Evolutionary conservation across 495 filamentous ascomycete species (phyloP).

Genomic region (Penicillium daleae): DNA sequence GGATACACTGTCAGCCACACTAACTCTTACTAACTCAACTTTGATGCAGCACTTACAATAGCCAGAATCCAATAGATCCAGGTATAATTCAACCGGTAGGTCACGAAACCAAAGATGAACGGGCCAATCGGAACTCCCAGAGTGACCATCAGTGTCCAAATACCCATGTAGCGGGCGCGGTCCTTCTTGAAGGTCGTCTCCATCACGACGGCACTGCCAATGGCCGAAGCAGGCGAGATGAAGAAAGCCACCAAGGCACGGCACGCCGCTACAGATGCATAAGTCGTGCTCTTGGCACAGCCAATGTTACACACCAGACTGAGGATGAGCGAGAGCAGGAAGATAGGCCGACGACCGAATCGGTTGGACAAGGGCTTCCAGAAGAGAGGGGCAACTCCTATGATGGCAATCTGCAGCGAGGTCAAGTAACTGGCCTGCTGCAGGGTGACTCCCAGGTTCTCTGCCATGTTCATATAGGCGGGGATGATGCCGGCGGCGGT

Average conservation of each 20-base stretch:
- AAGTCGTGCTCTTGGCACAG: slow-evolving; percentile 47
- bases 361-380: slow-evolving; percentile 62
- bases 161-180: slow-evolving; percentile 54
- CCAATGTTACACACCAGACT: slow-evolving; percentile 51
- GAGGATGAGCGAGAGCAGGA: slow-evolving; percentile 51
- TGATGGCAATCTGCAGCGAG: slow-evolving; percentile 53
- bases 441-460: slow-evolving; percentile 43
- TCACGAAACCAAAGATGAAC: slow-evolving; percentile 54
- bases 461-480: slow-evolving; percentile 50
- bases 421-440: slow-evolving; percentile 54
- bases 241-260: slow-evolving; percentile 55
- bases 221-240: slow-evolving; percentile 56
- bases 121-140: slow-evolving; percentile 53
- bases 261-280: slow-evolving; percentile 46
- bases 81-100: slow-evolving; percentile 43
- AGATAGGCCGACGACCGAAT: slow-evolving; percentile 57
- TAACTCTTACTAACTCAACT: neutral
- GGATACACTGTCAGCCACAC: slow-evolving; percentile 9
- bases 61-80: slow-evolving; percentile 50
- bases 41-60: slow-evolving; percentile 37
- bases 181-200: slow-evolving; percentile 56
- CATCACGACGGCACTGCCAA: slow-evolving; percentile 56
- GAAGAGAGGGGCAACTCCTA: slow-evolving; percentile 53
- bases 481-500: slow-evolving; percentile 57
- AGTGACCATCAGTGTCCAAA: slow-evolving; percentile 57